phyloP scores from a whole-genome alignment of 768 basidiomycete species.

The Mycena olivaceomarginata region DNA sequence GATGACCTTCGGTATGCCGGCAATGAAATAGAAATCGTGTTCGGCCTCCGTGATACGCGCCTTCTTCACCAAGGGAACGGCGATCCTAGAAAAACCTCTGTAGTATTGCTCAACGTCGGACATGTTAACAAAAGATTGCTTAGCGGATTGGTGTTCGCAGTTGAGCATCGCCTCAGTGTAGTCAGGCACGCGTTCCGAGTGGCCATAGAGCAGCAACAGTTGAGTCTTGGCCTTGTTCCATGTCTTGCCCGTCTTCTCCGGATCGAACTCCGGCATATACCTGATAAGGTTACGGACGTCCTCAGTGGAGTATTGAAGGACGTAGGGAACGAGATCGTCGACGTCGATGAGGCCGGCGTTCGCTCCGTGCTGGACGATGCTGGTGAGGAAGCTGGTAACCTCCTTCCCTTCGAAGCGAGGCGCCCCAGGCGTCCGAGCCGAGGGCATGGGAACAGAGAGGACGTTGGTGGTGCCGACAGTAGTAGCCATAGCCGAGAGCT shows the following conservation, averaged over 20 bases:
- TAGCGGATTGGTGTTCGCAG: slow-evolving; percentile 6
- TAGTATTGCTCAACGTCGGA: neutral
- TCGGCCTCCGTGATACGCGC: neutral
- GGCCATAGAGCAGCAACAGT: slow-evolving; percentile 13
- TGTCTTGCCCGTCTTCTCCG: neutral
- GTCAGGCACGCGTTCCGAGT: neutral
- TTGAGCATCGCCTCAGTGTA: neutral
- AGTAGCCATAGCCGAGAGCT: too few species aligned
- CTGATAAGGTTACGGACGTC: slow-evolving; percentile 3
- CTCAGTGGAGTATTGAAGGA: slow-evolving; percentile 29
- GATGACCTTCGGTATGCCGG: slow-evolving; percentile 2
- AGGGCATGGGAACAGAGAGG: too few species aligned
- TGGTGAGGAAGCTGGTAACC: slow-evolving; percentile 9
- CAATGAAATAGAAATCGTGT: slow-evolving; percentile 30
- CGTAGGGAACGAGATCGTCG: slow-evolving; percentile 25
- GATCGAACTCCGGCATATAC: slow-evolving; percentile 24
- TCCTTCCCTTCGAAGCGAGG: too few species aligned
- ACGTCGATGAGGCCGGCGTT: slow-evolving; percentile 35
- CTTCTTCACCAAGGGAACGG: slow-evolving; percentile 23
- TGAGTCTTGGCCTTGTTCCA: neutral
- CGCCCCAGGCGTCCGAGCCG: neutral
- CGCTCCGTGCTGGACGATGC: slow-evolving; percentile 16
- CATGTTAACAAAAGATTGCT: slow-evolving; percentile 5
- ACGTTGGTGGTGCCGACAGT: too few species aligned
- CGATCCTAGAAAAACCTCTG: neutral